phyloP scores from a whole-genome alignment of 1,284 basidiomycete genomes.

The Flammula alnicola region DNA sequence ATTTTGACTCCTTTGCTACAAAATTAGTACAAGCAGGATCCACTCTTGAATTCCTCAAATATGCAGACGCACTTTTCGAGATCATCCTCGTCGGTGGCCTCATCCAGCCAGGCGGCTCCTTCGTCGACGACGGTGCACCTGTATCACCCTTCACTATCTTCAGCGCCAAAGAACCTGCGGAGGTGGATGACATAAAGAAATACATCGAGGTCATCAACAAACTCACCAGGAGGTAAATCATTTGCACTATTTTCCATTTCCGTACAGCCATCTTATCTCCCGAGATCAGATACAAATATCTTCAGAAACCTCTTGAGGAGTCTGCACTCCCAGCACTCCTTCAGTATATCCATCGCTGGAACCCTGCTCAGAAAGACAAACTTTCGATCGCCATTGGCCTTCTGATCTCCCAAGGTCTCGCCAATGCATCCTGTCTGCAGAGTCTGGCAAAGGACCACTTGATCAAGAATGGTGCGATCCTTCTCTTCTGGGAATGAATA shows the following conservation, averaged over 20 bases:
- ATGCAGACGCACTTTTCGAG: conserved; percentile 95
- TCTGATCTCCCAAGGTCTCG: conserved; percentile 82
- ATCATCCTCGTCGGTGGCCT: conserved; percentile 93
- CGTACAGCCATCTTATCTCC: conserved; percentile 20
- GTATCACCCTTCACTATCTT: conserved; percentile 84
- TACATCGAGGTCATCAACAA: conserved; percentile 94
- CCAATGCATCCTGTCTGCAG: conserved; percentile 76
- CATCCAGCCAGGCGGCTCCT: conserved; percentile 92
- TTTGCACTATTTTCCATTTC: conserved; percentile 10
- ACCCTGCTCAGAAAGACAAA: conserved; percentile 77
- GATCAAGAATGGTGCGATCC: conserved; percentile 81
- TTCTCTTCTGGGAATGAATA: conserved; percentile 17
- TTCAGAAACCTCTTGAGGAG: conserved; percentile 94
- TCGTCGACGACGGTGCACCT: conserved; percentile 86
- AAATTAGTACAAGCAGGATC: conserved; percentile 92
- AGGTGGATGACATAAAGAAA: conserved; percentile 86
- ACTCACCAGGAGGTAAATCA: conserved; percentile 83
- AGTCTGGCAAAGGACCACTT: conserved; percentile 93
- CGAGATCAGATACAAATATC: conserved; percentile 87
- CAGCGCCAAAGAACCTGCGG: conserved; percentile 77
- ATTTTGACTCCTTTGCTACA: conserved; percentile 83
- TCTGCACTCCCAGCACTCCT: conserved; percentile 82
- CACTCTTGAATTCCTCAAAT: conserved; percentile 92
- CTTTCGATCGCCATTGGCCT: conserved; percentile 83
- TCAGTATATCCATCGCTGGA: conserved; percentile 90